Conservation (phyloP, 352 stramenopile genomes). For the Phytophthora litchii region DNA sequence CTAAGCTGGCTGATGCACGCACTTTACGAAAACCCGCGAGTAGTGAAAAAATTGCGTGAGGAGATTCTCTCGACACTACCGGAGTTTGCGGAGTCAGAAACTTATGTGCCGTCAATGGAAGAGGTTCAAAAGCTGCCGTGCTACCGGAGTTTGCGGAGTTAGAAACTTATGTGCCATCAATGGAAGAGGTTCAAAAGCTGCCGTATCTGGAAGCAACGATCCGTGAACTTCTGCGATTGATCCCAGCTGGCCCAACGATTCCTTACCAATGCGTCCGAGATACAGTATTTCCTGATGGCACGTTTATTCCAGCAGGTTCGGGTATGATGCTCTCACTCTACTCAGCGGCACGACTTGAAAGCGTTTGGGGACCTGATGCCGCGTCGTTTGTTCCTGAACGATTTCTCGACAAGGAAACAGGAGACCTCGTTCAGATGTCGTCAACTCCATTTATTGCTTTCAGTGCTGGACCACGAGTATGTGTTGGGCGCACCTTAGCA, state of each 20-base stretch:
- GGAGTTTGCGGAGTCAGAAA: constrained; percentile 10
- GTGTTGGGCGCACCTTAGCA: constrained; percentile 42
- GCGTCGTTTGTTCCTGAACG: constrained; percentile 41
- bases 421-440: constrained; percentile 21
- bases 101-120: constrained; percentile 29
- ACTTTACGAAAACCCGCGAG: constrained; percentile 43
- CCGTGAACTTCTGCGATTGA: constrained; percentile 40
- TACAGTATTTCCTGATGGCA: constrained; percentile 45
- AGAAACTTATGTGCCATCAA: constrained; percentile 21
- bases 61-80: constrained; percentile 33
- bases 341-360: constrained; percentile 30
- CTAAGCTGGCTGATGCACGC: constrained; percentile 58
- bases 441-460: constrained; percentile 24
- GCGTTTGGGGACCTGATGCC: constrained; percentile 39
- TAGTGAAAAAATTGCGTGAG: constrained; percentile 30
- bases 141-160: constrained; percentile 21
- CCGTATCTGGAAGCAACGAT: constrained; percentile 35
- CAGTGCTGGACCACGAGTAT: constrained; percentile 28
- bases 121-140: constrained; percentile 19
- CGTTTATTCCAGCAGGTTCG: constrained; percentile 29
- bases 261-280: constrained; percentile 28
- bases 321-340: constrained; percentile 36
- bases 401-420: constrained; percentile 28
- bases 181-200: constrained; percentile 25
- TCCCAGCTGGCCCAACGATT: constrained; percentile 38